These are phyloP conservation scores for Phytophthora fragariae DNA, from an alignment of 352 stramenopile genomes.

Conservation along the genomic window DNA sequence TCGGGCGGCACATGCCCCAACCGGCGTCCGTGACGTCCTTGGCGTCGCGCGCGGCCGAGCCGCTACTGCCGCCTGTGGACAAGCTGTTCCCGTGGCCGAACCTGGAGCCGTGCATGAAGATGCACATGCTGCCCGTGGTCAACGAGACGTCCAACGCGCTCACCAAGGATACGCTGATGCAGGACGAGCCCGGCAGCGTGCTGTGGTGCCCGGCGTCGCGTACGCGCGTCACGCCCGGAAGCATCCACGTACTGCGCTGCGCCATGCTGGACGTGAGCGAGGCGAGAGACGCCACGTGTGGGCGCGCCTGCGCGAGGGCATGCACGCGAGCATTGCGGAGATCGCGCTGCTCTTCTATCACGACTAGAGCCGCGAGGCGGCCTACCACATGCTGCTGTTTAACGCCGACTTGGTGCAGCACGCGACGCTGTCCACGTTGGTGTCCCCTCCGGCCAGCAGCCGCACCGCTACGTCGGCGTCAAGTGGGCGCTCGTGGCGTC, in stretches of 20 bases:
- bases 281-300: conserved; percentile 57
- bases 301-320: conserved; percentile 67
- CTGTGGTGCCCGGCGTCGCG: conserved; percentile 63
- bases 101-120: conserved; percentile 77
- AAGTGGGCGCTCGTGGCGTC: conserved; percentile 86
- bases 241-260: conserved; percentile 65
- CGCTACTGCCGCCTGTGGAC: conserved; percentile 15
- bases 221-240: conserved; percentile 35
- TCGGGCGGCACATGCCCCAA: too few relatives aligned
- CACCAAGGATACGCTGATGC: conserved; percentile 72
- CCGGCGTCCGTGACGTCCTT: conserved; percentile 12
- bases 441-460: conserved; percentile 76
- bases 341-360: conserved; percentile 86
- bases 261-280: conserved; percentile 46
- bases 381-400: conserved; percentile 79
- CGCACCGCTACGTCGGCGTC: conserved; percentile 78
- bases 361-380: conserved; percentile 65
- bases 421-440: conserved; percentile 76
- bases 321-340: conserved; percentile 86
- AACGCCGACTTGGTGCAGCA: conserved; percentile 81
- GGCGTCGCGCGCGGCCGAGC: conserved; percentile 10
- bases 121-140: conserved; percentile 76
- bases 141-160: conserved; percentile 87
- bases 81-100: conserved; percentile 69
- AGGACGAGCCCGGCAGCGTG: conserved; percentile 51